Percentiles rank a stretch among this genome's conserved stretches.
Conservation (phyloP, 129 eudicot species). For the Arctium minus region DNA sequence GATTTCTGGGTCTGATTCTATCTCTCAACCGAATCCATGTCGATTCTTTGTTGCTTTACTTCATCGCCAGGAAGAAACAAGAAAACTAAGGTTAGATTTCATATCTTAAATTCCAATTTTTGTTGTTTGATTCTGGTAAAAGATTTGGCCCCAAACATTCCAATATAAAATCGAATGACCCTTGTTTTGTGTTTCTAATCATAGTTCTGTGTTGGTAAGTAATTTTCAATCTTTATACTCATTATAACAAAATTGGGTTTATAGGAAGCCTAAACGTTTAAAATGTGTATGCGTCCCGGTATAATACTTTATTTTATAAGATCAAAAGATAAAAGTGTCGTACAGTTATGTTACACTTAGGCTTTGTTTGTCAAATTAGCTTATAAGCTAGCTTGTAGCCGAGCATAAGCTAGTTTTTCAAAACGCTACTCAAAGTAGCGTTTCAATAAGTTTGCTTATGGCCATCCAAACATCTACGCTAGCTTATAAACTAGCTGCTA, state of each 20-base stretch:
- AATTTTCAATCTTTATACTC: neutral
- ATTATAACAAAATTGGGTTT: neutral
- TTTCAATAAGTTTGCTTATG: no score
- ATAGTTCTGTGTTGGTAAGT: neutral
- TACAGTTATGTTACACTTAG: no score
- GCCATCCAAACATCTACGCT: no score
- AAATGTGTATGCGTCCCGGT: no score
- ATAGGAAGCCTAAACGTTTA: neutral
- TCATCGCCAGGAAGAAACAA: slow-evolving; percentile 19
- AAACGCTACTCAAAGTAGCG: no score
- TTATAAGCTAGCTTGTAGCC: no score
- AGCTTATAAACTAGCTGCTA: no score
- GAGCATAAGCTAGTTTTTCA: no score
- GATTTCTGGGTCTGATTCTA: neutral
- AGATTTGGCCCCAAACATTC: neutral
- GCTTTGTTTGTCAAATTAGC: no score
- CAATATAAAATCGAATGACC: neutral
- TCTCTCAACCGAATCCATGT: slow-evolving; percentile 2
- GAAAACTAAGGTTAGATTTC: slow-evolving; percentile 16
- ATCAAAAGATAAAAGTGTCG: no score
- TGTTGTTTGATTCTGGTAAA: neutral
- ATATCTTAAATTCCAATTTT: neutral
- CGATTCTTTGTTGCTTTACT: slow-evolving; percentile 32
- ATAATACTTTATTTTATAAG: no score
- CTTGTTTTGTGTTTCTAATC: neutral